Evolutionary conservation across 2,329 filamentous ascomycete genomes (phyloP), one percentile per base, ranked within the genome.

Genomic region (Setomelanomma holmii): DNA sequence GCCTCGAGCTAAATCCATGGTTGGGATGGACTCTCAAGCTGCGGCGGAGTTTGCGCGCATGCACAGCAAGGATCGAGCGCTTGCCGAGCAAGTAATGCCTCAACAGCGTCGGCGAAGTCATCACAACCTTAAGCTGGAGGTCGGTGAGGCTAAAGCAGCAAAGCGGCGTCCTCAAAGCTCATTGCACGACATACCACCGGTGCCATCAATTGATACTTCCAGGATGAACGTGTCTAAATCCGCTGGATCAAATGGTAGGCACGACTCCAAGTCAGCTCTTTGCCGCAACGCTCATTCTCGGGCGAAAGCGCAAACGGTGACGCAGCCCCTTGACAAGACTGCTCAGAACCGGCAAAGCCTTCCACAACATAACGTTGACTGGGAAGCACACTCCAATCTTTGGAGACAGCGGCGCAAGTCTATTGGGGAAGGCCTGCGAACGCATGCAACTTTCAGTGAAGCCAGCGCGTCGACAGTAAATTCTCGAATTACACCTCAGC

Each of bases 11-110:
- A 71, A 66, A 40, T 68, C 69, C 1, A 68, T 65, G 58, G 64
- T 67, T 11, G 68, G 57, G 35, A 75, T 76, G 74, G 69, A 74
- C 30, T 65, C 65, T 4, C 49, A 66, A 43, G 69, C 68, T 17
- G 74, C 74, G 7, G 64, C 68, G 8, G 67, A 72, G 30, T 65
- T 73, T 48, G 74, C 73, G 36, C 67, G 72, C 38, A 59, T 67
- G 42, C 67, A 68, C 14, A 76, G 73, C 51, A 73, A 66, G 38
- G 72, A 75, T 45, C 67, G 67, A 22, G 61, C 63, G 11, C 27
- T 54, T 27, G 45, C 45, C 4, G 60, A 63, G 17, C 60, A 53
- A 24, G 55, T 59, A 35, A 58, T 62, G 52, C 40, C 56, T 19
- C 56, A 55, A 19, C 66, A 66, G 17, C 41, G 23, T 27, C 22